phyloP scores from a whole-genome alignment of 208 protist species.

The Trypanosoma theileri region DNA sequence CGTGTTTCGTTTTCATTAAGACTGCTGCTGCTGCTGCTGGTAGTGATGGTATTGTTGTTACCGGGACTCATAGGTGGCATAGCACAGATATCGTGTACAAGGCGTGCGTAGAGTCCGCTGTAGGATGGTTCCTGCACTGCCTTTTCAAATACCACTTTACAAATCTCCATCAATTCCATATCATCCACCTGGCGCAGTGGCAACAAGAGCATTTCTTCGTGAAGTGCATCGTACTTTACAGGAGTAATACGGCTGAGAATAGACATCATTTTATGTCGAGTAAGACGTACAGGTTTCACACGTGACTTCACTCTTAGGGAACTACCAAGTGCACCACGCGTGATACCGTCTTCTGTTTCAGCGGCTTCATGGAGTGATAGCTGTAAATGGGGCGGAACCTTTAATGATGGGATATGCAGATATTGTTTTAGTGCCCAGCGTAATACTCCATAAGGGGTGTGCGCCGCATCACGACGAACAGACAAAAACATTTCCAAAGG shows the following conservation, averaged over 20 bases:
- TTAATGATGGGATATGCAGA: constrained; percentile 65
- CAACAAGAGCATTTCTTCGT: constrained; percentile 71
- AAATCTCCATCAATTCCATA: constrained; percentile 78
- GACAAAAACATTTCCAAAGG: constrained; percentile 82
- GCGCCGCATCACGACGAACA: constrained; percentile 70
- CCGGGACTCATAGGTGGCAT: neutral
- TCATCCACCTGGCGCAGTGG: constrained; percentile 78
- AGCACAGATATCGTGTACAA: constrained; percentile 63
- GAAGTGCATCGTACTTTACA: constrained; percentile 75
- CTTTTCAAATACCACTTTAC: constrained; percentile 87
- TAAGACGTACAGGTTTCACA: constrained; percentile 61
- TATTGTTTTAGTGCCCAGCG: constrained; percentile 78
- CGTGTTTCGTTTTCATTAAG: constrained; percentile 57
- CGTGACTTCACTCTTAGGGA: constrained; percentile 48
- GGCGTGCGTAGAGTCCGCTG: constrained; percentile 71
- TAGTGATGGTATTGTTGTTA: too few species aligned
- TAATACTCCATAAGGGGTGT: constrained; percentile 85
- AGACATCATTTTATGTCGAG: constrained; percentile 86
- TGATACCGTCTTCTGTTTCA: constrained; percentile 47
- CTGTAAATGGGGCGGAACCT: constrained; percentile 78
- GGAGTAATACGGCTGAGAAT: constrained; percentile 82
- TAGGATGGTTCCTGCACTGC: constrained; percentile 82
- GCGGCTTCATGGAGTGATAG: constrained; percentile 65
- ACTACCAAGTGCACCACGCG: constrained; percentile 60
- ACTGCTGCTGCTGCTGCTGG: too few species aligned